Base-by-base conservation (phyloP, 179 eudicot species). In the Camellia oleifera region DNA sequence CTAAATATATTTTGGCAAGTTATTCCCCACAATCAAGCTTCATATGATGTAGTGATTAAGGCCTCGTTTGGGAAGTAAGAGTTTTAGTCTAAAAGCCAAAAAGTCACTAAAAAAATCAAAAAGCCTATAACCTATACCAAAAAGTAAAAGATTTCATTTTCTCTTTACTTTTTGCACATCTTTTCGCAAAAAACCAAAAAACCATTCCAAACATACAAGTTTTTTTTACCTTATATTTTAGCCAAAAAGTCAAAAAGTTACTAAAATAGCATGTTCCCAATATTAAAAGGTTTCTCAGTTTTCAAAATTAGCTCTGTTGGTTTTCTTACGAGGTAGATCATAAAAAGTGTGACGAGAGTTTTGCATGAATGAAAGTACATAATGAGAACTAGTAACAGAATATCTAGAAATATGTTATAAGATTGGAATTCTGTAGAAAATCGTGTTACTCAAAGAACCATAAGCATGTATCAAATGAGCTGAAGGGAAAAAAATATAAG, bases 341-440 rank as follows among this genome's bases (percentile, higher is more conserved):
- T 14, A 44, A 42, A 63, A 5, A n/a, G 67, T 63, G 23, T 20
- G 8, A 18, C 10, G 7, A 74, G 77, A 56, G 75, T 52, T 72
- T 72, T 32, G 26, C 75, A 72, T 52, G n/a, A 45, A 53, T 53
- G 75, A 72, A 52, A 52, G 18, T 50, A 61, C 75, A 52, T 23
- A 72, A 20, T 7, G 42, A 50, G 23, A 20, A 54, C 40, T 53
- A 23, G 75, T 23, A 72, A 72, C 40, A 32, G 40, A 32, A 32
- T 32, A 32, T 32, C 40, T 32, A 32, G 40, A 32, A 32, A 32
- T 32, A 32, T 1, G 40, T 32, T 32, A 32, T 32, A 32, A 32
- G 40, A 32, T 32, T 32, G 40, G 40, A 32, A 32, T 32, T 32
- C 40, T 32, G 40, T 32, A 32, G 40, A 32, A 32, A 32, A 32